phyloP scores from a whole-genome alignment of 441 rosid species.

The Pelargonium fulgidum region DNA sequence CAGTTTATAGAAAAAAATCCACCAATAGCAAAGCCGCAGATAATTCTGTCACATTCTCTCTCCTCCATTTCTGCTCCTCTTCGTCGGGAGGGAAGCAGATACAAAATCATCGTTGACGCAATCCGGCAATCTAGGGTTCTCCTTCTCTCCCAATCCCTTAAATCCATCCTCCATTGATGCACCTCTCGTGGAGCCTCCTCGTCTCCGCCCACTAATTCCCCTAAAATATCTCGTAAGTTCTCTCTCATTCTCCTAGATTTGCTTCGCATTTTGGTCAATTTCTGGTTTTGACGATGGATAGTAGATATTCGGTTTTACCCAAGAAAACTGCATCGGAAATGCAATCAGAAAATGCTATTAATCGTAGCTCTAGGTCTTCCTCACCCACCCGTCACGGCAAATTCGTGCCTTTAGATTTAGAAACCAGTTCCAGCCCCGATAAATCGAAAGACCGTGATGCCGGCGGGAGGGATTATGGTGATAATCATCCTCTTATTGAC shows the following conservation, averaged over 20 bases:
- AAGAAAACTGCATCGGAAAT: slow-evolving; percentile 37
- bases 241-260: background rate
- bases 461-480: slow-evolving; percentile 38
- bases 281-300: slow-evolving; percentile 40
- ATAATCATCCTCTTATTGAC: slow-evolving; percentile 30
- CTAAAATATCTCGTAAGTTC: slow-evolving; percentile 18
- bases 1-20: slow-evolving; percentile 7
- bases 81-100: background rate
- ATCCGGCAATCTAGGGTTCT: slow-evolving; percentile 20
- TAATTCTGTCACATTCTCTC: background rate
- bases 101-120: slow-evolving; percentile 32
- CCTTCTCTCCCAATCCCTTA: background rate
- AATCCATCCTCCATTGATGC: background rate
- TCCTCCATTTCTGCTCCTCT: slow-evolving; percentile 2
- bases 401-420: slow-evolving; percentile 41
- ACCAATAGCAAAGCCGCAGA: slow-evolving; percentile 22
- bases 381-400: slow-evolving; percentile 29
- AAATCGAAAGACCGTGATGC: slow-evolving; percentile 22
- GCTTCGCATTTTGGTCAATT: background rate
- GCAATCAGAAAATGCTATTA: background rate
- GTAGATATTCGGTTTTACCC: slow-evolving; percentile 58
- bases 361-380: slow-evolving; percentile 6
- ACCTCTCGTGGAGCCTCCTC: background rate
- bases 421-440: slow-evolving; percentile 27
- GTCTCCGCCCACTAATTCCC: background rate